phyloP scores from a whole-genome alignment of 2,329 filamentous ascomycete species.

The Ceratocystis alfenasii region DNA sequence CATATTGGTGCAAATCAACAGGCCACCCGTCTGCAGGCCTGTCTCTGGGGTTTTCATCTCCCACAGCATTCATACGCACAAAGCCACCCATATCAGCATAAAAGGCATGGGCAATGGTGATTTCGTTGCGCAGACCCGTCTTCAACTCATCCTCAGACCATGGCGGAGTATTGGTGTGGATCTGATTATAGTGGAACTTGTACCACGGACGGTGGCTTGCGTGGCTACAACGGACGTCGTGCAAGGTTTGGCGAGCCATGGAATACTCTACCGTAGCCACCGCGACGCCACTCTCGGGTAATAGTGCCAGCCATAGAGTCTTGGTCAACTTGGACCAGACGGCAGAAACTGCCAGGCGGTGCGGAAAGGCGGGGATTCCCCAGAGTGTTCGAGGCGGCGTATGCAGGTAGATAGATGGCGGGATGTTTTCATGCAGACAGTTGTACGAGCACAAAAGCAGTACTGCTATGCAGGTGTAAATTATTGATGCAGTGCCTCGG shows the following conservation, averaged over 20 bases:
- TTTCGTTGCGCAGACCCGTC: slow-evolving; percentile 20
- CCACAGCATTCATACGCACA: slow-evolving; percentile 14
- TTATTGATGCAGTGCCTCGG: slow-evolving; percentile 10
- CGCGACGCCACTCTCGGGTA: slow-evolving; percentile 12
- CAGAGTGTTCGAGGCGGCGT: neutral
- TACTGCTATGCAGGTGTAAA: slow-evolving; percentile 15
- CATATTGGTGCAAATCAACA: slow-evolving; percentile 15
- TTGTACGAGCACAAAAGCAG: slow-evolving; percentile 19
- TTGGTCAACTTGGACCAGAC: neutral
- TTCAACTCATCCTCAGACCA: slow-evolving; percentile 7
- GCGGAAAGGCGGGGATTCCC: slow-evolving; percentile 4
- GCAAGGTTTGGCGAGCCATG: slow-evolving; percentile 5
- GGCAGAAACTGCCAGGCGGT: neutral
- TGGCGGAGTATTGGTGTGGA: neutral
- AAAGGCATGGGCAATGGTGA: slow-evolving; percentile 28
- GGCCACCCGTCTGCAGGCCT: neutral
- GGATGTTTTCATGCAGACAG: slow-evolving; percentile 1
- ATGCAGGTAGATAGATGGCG: neutral
- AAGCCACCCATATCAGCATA: slow-evolving; percentile 29
- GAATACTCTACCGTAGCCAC: neutral
- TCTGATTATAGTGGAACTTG: slow-evolving; percentile 5
- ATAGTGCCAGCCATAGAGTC: neutral
- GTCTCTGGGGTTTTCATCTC: neutral
- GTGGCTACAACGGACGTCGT: neutral
- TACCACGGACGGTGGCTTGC: neutral